Percentiles rank a stretch among this genome's conserved stretches.
Evolutionary conservation across 1,284 basidiomycete species (phyloP).

Genomic region (Hemileia vastatrix): DNA sequence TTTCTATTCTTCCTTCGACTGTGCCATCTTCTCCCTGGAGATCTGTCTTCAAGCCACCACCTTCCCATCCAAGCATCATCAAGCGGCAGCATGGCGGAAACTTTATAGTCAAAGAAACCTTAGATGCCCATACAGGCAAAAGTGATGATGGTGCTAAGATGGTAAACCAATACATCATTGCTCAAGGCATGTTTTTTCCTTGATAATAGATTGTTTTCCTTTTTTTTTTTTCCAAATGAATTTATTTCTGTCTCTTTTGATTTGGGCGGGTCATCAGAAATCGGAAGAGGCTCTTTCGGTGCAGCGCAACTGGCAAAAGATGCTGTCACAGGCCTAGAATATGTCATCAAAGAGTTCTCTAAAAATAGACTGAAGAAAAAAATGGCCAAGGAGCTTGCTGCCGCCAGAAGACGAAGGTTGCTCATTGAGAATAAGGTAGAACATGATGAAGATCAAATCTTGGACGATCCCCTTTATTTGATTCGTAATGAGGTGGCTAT

Average conservation of each 20-base stretch:
- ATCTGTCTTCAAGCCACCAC: conserved; percentile 8
- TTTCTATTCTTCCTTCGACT: too few relatives aligned
- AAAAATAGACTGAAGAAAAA: conserved; percentile 11
- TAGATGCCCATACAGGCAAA: conserved; percentile 38
- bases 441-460: neutral
- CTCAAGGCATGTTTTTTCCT: conserved; percentile 27
- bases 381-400: neutral
- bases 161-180: conserved; percentile 47
- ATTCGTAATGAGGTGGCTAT: conserved; percentile 47
- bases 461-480: conserved; percentile 44
- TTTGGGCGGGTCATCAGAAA: neutral
- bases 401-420: neutral
- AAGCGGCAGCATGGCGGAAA: neutral
- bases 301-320: conserved; percentile 7
- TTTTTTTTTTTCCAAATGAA: neutral
- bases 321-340: conserved; percentile 11
- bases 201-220: neutral
- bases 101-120: conserved; percentile 43
- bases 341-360: conserved; percentile 18
- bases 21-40: neutral
- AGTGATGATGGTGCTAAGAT: conserved; percentile 43
- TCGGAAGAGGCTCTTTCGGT: conserved; percentile 15
- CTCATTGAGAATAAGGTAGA: too few relatives aligned
- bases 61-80: conserved; percentile 6
- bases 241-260: neutral